Conservation (phyloP, 2,329 filamentous ascomycete genomes). For the Lecanoromycetidae sp. region DNA sequence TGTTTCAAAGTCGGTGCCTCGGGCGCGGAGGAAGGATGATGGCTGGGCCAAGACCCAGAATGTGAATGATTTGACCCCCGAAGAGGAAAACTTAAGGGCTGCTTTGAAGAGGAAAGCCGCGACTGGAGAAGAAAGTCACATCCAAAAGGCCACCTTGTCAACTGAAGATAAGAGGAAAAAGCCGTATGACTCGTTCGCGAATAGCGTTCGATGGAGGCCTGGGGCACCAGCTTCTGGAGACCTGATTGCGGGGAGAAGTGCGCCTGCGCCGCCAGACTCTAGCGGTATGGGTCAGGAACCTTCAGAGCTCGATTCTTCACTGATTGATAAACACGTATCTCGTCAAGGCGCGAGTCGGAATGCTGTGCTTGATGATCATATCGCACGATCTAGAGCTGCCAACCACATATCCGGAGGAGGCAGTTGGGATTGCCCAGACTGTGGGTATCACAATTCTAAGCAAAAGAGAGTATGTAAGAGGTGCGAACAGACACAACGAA, state of each 20-base stretch:
- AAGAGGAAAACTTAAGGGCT: conserved; percentile 35
- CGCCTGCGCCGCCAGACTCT: too few relatives aligned
- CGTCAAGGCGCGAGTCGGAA: not conserved
- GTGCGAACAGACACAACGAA: not conserved
- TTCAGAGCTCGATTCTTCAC: not conserved
- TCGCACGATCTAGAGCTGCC: too few relatives aligned
- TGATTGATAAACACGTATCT: not conserved
- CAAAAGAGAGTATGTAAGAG: not conserved
- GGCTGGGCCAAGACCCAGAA: conserved; percentile 7
- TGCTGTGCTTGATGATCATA: not conserved
- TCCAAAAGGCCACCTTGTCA: not conserved
- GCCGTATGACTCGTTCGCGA: too few relatives aligned
- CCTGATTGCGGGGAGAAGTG: not conserved
- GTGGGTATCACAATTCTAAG: not conserved
- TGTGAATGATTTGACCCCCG: conserved; percentile 12
- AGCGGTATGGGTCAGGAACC: not conserved
- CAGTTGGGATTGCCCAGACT: conserved; percentile 7
- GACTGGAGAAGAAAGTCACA: conserved; percentile 23
- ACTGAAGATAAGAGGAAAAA: not conserved
- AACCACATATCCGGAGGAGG: not conserved
- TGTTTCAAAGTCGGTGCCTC: too few relatives aligned
- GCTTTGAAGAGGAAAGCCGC: conserved; percentile 45
- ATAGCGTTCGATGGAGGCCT: too few relatives aligned
- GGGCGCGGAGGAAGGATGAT: too few relatives aligned
- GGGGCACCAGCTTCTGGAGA: too few relatives aligned